Base-by-base conservation (phyloP, 805 yeast genomes). In the Ascoidea tarda region DNA sequence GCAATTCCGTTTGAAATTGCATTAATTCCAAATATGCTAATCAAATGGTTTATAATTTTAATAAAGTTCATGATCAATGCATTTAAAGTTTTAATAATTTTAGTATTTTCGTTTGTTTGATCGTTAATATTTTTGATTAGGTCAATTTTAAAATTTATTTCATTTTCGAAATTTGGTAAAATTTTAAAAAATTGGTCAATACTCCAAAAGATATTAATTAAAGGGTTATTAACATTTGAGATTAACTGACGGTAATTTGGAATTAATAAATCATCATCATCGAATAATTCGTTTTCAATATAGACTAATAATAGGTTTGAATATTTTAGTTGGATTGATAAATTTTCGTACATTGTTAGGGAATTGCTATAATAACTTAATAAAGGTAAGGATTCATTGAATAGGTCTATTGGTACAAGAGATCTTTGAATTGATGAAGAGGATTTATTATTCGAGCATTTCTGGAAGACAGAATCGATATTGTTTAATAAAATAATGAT, bases 1-100 rank as follows among this genome's bases (percentile, higher is more conserved):
- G 78, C 74, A 4, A 77, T 53, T 49, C 69, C 72, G 55, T 75
- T 74, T 54, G 63, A 68, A 28, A 74, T 58, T 32, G 75, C 70
- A 57, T 77, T 77, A 50, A 76, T 62, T 1, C 82, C 82, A 51
- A 70, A 70, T 32, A 65, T 65, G 8, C 59, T 53, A 21, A 65
- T 53, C 33, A 71, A 53, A 6, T 58, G 46, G 4, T 60, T 58
- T 32, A 59, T 44, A 46, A 57, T 47, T 2, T 50, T 33, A 16
- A 58, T 46, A n/a, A 54, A 53, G 12, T 38, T 38, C 8, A 10
- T 38, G 14, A 38, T 38, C 4, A 38, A 38, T 2, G 8, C 14
- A 38, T 38, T 38, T 33, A 33, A 33, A 6, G 6, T 33, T 6
- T 6, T 6, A 6, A 33, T 6, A 33, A 33, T 33, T 33, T 33